phyloP scores from a whole-genome alignment of 768 basidiomycete genomes.

The Russula compacta region DNA sequence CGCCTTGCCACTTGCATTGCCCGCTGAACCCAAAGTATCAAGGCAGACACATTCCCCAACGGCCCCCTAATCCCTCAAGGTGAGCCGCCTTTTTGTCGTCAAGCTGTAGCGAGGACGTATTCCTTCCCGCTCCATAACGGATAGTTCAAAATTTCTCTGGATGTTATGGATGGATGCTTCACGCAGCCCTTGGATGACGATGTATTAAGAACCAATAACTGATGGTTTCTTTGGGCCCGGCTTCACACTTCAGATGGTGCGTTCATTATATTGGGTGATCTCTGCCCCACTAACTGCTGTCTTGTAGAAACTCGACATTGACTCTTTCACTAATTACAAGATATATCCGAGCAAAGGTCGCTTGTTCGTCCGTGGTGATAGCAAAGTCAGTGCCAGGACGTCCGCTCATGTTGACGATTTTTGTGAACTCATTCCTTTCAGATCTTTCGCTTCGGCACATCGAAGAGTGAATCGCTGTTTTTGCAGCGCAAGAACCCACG shows the following conservation, averaged over 20 bases:
- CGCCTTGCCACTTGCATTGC: background rate
- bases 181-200: constrained; percentile 17
- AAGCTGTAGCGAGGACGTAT: constrained; percentile 10
- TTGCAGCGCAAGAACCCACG: constrained; percentile 99
- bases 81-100: constrained; percentile 36
- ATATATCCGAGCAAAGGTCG: constrained; percentile 99
- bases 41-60: constrained; percentile 8
- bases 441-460: constrained; percentile 92
- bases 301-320: constrained; percentile 91
- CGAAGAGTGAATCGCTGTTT: constrained; percentile 96
- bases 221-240: constrained; percentile 7
- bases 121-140: background rate
- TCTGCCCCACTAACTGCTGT: constrained; percentile 23
- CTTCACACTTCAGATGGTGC: constrained; percentile 22
- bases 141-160: constrained; percentile 15
- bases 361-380: constrained; percentile 91
- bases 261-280: background rate
- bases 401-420: background rate
- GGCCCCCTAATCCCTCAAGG: constrained; percentile 44
- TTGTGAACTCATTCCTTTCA: constrained; percentile 25
- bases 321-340: constrained; percentile 93
- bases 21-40: background rate
- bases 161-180: constrained; percentile 21
- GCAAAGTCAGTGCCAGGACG: constrained; percentile 56
- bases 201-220: constrained; percentile 4